Evolutionary conservation across 75 land plant species (phyloP).

Genomic region (Gnetum montanum): DNA sequence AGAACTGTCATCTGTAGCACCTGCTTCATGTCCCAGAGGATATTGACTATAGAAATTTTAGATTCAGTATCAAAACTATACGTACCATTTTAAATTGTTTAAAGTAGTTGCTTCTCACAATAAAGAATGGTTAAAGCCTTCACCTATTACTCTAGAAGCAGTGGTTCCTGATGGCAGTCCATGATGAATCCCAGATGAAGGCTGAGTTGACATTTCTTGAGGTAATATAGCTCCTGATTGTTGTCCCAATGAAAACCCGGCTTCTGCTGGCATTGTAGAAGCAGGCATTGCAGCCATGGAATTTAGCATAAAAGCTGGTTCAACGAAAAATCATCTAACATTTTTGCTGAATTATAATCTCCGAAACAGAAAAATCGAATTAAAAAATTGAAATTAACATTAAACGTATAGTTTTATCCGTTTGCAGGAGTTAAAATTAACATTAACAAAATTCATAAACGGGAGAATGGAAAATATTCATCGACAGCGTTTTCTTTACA

Average conservation of each 20-base stretch:
- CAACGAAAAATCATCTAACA: too few relatives aligned
- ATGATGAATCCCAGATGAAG: slow-evolving; percentile 6
- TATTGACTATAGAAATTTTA: neutral
- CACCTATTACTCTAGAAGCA: neutral
- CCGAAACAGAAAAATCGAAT: too few relatives aligned
- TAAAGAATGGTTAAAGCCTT: neutral
- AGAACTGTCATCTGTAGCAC: neutral
- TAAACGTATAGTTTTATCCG: too few relatives aligned
- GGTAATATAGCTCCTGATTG: slow-evolving; percentile 1
- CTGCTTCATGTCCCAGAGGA: too few relatives aligned
- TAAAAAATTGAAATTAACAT: too few relatives aligned
- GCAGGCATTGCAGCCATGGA: neutral
- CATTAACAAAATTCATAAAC: too few relatives aligned
- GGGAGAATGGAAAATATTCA: too few relatives aligned
- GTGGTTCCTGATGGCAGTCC: neutral
- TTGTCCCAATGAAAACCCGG: neutral
- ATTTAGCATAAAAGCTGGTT: slow-evolving; percentile 1
- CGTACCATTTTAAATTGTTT: neutral
- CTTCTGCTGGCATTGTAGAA: slow-evolving; percentile 3
- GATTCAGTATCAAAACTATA: neutral
- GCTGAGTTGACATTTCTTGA: neutral
- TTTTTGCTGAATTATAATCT: too few relatives aligned
- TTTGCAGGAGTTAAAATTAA: too few relatives aligned
- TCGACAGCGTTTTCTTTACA: too few relatives aligned
- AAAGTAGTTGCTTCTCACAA: too few relatives aligned